Percentiles rank a stretch among this genome's conserved stretches.
Conservation (phyloP, 768 basidiomycete species). For the Xerocomellus dryophilus region DNA sequence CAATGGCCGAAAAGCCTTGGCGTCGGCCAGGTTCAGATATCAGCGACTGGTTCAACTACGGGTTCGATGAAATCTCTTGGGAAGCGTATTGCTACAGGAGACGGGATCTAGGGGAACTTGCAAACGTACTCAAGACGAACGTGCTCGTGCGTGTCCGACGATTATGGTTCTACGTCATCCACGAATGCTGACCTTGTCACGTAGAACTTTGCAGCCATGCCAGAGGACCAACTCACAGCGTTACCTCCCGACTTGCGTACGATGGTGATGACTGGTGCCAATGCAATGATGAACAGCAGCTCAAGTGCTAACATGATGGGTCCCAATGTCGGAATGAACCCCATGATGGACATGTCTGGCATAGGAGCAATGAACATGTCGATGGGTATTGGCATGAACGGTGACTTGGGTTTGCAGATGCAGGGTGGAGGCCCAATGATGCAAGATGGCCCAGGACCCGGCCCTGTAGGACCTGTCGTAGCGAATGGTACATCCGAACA, state of each 20-base stretch:
- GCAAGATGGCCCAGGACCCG: constrained; percentile 44
- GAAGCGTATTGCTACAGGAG: constrained; percentile 86
- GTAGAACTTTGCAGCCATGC: constrained; percentile 79
- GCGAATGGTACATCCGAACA: constrained; percentile 39
- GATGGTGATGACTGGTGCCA: constrained; percentile 84
- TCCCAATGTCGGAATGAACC: constrained; percentile 46
- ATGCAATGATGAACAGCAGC: constrained; percentile 69
- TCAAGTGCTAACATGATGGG: constrained; percentile 57
- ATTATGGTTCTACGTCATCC: neutral
- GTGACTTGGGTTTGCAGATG: constrained; percentile 60
- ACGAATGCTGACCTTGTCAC: constrained; percentile 3
- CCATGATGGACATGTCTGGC: constrained; percentile 80
- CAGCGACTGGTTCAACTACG: constrained; percentile 99
- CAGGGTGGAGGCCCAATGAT: constrained; percentile 51
- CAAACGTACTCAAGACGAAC: constrained; percentile 75
- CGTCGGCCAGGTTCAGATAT: constrained; percentile 87
- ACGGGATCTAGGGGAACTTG: constrained; percentile 76
- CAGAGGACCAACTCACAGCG: constrained; percentile 73
- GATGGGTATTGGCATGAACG: constrained; percentile 59
- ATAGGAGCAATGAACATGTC: constrained; percentile 57
- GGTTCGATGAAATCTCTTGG: constrained; percentile 97
- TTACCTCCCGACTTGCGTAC: constrained; percentile 79
- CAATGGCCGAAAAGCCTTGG: constrained; percentile 85
- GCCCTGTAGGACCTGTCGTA: constrained; percentile 33
- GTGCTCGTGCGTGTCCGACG: constrained; percentile 59